Base-by-base conservation (phyloP, 2,329 filamentous ascomycete genomes). In the Colletotrichum sidae region DNA sequence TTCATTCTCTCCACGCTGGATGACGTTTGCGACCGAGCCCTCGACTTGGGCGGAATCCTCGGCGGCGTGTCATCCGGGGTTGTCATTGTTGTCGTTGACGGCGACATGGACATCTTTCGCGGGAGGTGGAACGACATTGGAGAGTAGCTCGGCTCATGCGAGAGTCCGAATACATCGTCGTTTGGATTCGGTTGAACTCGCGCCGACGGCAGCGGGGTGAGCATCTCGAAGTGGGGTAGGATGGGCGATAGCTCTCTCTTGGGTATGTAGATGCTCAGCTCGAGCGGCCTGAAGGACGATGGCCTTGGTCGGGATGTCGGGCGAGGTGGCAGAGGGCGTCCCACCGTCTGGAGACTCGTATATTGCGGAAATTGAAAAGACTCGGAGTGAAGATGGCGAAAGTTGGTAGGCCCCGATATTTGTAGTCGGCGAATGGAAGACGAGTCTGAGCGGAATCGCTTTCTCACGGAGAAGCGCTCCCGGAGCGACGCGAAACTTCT, bases 391-490 rank as follows among this genome's bases (percentile, higher is more conserved):
- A 90, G 70, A 76, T 90, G 88, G 51, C 83, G 84, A 71, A 90
- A 90, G 73, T 90, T 80, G 52, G 83, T 83, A 4, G 88, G 88
- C 17, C 80, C 80, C 46, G 87, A 88, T 70, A 90, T 90, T 65
- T 80, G 79, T 73, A 84, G 83, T 74, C 84, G 80, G 75, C 82
- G 85, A 72, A 82, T 77, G 47, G 80, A 46, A 7, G 62, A 76
- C 56, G 79, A 76, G 65, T 80, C 78, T 65, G 83, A 79, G 70
- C 80, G 77, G 70, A 83, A 76, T 58, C 79, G 78, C 72, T 78
- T 83, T 75, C 79, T 84, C 70, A 78, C 75, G 55, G 82, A 81
- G 71, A 82, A 81, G 69, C 76, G 78, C 67, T 66, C 47, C 50
- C 77, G 76, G 71, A 73, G 76, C 70, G 80, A 78, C 68, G 77